phyloP scores from a whole-genome alignment of 2,329 filamentous ascomycete genomes.

The Ramichloridium luteum region DNA sequence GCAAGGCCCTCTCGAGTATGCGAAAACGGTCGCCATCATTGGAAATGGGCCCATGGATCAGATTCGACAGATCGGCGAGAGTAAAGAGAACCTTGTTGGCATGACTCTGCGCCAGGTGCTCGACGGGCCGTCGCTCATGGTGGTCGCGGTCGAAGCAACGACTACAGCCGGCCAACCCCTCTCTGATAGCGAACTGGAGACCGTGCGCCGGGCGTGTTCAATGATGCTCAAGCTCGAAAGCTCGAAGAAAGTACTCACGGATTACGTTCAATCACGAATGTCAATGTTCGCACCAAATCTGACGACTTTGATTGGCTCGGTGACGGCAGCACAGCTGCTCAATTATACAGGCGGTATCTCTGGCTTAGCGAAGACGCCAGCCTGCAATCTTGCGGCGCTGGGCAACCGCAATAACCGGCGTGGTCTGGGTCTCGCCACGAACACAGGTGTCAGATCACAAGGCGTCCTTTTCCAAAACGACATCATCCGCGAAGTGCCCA shows the following conservation, averaged over 20 bases:
- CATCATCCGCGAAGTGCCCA: constrained; percentile 72
- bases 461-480: constrained; percentile 88
- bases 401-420: constrained; percentile 78
- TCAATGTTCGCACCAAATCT: constrained; percentile 90
- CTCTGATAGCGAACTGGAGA: constrained; percentile 58
- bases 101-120: constrained; percentile 67
- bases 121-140: constrained; percentile 85
- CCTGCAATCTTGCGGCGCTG: constrained; percentile 83
- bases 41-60: constrained; percentile 84
- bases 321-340: constrained; percentile 91
- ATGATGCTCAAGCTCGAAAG: constrained; percentile 80
- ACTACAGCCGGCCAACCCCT: constrained; percentile 74
- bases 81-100: constrained; percentile 65
- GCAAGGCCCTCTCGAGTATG: constrained; percentile 85
- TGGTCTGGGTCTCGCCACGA: constrained; percentile 70
- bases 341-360: constrained; percentile 84
- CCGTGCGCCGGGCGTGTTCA: constrained; percentile 66
- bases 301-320: constrained; percentile 76
- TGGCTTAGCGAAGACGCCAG: constrained; percentile 79
- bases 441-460: constrained; percentile 80
- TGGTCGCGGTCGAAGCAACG: constrained; percentile 87
- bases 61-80: constrained; percentile 67
- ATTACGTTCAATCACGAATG: constrained; percentile 96
- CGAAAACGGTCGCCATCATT: constrained; percentile 85
- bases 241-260: constrained; percentile 74